These are phyloP conservation scores for Aspergillus piperis DNA, from an alignment of 2,329 filamentous ascomycete species.

Conservation along the genomic window DNA sequence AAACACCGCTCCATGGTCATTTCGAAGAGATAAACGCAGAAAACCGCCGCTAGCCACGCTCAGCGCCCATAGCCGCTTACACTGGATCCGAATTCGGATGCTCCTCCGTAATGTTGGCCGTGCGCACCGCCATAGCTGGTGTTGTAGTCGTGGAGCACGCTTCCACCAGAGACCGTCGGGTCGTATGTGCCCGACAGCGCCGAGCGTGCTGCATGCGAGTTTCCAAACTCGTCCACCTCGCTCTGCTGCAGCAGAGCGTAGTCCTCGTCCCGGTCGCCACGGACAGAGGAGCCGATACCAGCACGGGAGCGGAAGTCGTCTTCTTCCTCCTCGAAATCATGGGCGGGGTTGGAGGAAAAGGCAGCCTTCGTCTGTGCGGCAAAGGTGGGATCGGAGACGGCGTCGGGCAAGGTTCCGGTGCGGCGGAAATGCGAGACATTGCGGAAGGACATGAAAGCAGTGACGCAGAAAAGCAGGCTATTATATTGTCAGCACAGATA, in stretches of 20 bases:
- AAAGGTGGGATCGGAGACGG: conserved; percentile 48
- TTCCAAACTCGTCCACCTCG: conserved; percentile 47
- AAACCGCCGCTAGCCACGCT: conserved; percentile 14
- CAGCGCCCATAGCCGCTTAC: conserved; percentile 29
- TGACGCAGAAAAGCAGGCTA: conserved; percentile 57
- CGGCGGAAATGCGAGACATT: conserved; percentile 59
- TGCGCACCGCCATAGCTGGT: conserved; percentile 46
- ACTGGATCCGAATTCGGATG: conserved; percentile 25
- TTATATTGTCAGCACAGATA: not conserved
- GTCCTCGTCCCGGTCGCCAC: conserved; percentile 50
- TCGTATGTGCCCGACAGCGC: conserved; percentile 44
- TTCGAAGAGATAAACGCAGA: conserved; percentile 25
- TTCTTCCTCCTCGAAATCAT: conserved; percentile 49
- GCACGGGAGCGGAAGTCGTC: conserved; percentile 46
- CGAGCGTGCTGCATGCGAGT: conserved; percentile 32
- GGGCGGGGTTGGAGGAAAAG: conserved; percentile 49
- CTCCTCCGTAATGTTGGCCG: conserved; percentile 34
- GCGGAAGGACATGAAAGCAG: conserved; percentile 56
- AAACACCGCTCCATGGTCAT: conserved; percentile 37
- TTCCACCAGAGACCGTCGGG: conserved; percentile 37
- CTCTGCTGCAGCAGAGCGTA: conserved; percentile 54
- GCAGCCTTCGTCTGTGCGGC: conserved; percentile 52
- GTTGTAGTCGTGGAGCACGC: conserved; percentile 44
- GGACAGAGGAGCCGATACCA: conserved; percentile 43
- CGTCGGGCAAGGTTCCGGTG: conserved; percentile 56